Evolutionary conservation across 805 yeast genomes (phyloP), one percentile per base, ranked within the genome.

Genomic region (Kregervanrija fluxuum): DNA sequence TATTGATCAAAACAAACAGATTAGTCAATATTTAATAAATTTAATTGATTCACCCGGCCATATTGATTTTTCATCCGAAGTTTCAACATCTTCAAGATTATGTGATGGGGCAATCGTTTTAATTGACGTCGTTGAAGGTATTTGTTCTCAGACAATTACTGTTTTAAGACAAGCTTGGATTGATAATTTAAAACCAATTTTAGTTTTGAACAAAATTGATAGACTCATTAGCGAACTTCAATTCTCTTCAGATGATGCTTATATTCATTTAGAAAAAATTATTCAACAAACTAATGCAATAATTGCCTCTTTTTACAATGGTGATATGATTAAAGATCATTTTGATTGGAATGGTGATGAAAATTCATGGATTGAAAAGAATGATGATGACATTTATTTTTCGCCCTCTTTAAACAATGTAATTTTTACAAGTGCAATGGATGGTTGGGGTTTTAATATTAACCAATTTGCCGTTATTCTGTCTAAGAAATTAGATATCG

Each of bases 41-140:
- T 73, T 93, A 55, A 91, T 93, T 46, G 99, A 93, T 64, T 91
- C 98, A 0, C 99, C 99, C 0, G 99, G 99, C n/a, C 99, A 93
- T 57, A 88, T 93, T 48, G 99, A 93, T 65, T 93, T 93, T 62
- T 84, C 95, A 1, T 84, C 95, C 11, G 99, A 93, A 60, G 99
- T 93, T 0, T 86, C 96, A 28, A 86, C 96, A 0, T 95, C 98
- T 1, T 89, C 98, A 1, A 73, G 99, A 56, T 69, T 93, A 37
- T 93, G 98, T 68, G 99, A 93, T 60, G 98, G 98, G 38, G 96
- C 98, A 0, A 84, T 93, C 3, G 95, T 93, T 0, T 68, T 93
- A 12, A 96, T 93, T 2, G 99, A 93, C 63, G 97, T 87, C 3
- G 96, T 93, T 2, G 99, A 93, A 66, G 99, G 99, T 22, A 98